Base-by-base conservation (phyloP, 148 eudicot species). In the Rhododendron ferrugineum region DNA sequence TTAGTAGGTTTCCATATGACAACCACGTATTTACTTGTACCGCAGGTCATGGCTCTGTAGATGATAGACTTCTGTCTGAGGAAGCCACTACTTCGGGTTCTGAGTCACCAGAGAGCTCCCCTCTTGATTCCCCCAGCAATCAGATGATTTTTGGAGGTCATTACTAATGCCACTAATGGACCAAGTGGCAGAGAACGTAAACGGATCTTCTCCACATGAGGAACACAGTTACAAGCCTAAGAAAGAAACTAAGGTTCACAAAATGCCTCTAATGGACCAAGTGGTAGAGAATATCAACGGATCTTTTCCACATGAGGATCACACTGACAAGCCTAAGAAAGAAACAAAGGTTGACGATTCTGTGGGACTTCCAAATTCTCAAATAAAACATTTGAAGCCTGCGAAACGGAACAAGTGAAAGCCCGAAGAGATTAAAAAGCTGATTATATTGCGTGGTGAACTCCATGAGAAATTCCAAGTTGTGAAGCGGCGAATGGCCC, bases 321-420 rank as follows among this genome's bases (percentile, higher is more conserved):
- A 82, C 30, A 79, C 30, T 37, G 88, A 87, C 66, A 85, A 84
- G 85, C 81, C 46, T 60, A 77, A 60, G 68, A 84, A 85, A 49
- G 92, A 89, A 79, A 82, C 78, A 74, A 84, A 74, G 32, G 91
- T 90, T 87, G 84, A 82, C 74, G 93, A 91, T 72, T 87, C 84
- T 5, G 86, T 34, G 47, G 89, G 81, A 47, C 36, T 52, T 50
- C 81, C 87, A 73, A 66, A 64, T 42, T 47, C 86, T 81, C 85
- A 42, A 42, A 70, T 78, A 56, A 90, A 90, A 86, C 70, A 88
- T 70, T 82, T 94, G 64, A 97, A 92, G 90, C 50, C 94, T 68
- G 84, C 78, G 5, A 96, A 92, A 85, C 90, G 95, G 78, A 97
- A 93, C 86, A 95, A 91, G 89, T 97, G 99, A 98, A 95, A 89